Evolutionary conservation across 2,329 filamentous ascomycete species (phyloP), one percentile per base, ranked within the genome.

Genomic region (Diplodia corticola): DNA sequence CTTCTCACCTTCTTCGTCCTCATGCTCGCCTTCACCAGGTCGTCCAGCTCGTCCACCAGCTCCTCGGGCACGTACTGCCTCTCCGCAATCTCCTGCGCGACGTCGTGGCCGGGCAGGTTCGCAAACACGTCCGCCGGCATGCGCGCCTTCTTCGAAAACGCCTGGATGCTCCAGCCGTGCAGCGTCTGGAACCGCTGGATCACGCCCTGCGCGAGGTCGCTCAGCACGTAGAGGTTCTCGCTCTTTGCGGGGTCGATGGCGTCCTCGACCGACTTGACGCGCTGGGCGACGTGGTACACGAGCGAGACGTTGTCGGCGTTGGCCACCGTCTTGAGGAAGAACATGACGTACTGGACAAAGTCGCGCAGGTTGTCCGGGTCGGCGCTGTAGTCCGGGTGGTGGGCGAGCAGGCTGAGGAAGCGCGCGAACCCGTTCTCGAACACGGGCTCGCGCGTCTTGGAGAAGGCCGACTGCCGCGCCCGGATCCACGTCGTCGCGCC

Each of bases 211-310:
- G 93, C 88, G 10, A 99, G 85, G 77, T 99, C 95, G 61, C 92
- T 93, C 44, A 99, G 80, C 5, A 93, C 88, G 75, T 97, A 96
- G 0, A 99, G 83, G 68, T 89, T 88, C 66, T 93, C 88, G 71
- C 89, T 91, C 24, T 72, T 72, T 2, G 48, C 40, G 51, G 75
- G 60, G 15, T 66, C 69, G 68, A 98, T 87, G 13, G 87, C 91
- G 76, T 99, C 95, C 49, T 87, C 85, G 10, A 93, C 91, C 77
- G 94, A 91, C 82, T 99, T 99, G 64, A 97, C 89, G 10, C 93
- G 88, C 78, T 98, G 93, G 13, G 93, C 93, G 68, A 97, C 91
- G 76, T 95, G 92, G 81, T 91, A 95, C 48, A 99, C 93, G 68
- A 97, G 82, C 0, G 91, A 90, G 17, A 98, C 83, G 72, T 97